Evolutionary conservation across 148 eudicot genomes (phyloP).

Genomic region (Fallopia convolvulus): DNA sequence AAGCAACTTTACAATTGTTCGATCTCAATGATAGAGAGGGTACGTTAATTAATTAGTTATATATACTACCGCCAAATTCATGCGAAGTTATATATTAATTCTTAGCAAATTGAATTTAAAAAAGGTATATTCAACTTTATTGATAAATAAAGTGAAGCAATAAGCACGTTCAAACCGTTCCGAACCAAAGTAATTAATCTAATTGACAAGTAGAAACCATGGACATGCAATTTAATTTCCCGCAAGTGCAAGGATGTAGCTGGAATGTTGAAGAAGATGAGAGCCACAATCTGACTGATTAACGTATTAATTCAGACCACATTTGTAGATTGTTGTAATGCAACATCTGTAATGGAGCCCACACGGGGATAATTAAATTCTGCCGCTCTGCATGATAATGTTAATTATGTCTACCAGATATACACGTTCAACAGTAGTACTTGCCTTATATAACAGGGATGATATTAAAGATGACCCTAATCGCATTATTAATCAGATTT

Average conservation of each 20-base stretch:
- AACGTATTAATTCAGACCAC: background rate
- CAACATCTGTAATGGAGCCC: background rate
- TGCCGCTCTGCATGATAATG: background rate
- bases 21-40: background rate
- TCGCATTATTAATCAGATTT: background rate
- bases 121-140: background rate
- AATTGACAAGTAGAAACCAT: background rate
- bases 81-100: background rate
- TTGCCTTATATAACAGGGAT: background rate
- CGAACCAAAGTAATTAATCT: background rate
- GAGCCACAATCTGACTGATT: background rate
- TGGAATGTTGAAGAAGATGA: background rate
- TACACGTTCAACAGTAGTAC: background rate
- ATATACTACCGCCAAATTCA: too few species aligned
- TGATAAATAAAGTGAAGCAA: background rate
- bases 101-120: background rate
- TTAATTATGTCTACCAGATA: background rate
- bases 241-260: background rate
- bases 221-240: background rate
- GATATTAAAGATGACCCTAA: background rate
- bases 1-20: background rate
- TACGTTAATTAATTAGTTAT: background rate
- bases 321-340: background rate
- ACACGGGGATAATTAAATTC: background rate
- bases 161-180: slow-evolving; percentile 8